Conservation (phyloP, 371 early-diverging fungal genomes). For the Thermomucor indicae-seudaticae region DNA sequence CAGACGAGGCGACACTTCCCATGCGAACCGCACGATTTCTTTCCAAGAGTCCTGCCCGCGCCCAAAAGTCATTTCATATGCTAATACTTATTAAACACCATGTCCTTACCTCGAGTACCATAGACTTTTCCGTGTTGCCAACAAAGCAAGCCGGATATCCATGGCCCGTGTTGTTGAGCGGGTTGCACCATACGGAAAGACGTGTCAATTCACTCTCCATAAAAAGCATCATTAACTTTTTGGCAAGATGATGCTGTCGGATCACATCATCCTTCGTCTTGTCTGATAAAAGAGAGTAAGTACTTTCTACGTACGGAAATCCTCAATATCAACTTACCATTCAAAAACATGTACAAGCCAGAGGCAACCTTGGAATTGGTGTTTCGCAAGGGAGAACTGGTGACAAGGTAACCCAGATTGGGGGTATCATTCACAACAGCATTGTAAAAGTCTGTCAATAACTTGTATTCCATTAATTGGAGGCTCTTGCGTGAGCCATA, state of each 20-base stretch:
- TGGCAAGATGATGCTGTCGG: slow-evolving; percentile 20
- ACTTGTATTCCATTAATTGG: slow-evolving; percentile 60
- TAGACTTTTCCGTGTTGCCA: slow-evolving; percentile 41
- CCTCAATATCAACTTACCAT: slow-evolving; percentile 12
- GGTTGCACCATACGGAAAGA: slow-evolving; percentile 79
- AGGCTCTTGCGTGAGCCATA: slow-evolving; percentile 67
- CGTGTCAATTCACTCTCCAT: slow-evolving; percentile 86
- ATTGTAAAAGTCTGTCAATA: slow-evolving; percentile 65
- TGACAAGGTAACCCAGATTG: slow-evolving; percentile 45
- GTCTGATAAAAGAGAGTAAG: slow-evolving; percentile 13
- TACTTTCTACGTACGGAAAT: background rate
- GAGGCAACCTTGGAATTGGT: slow-evolving; percentile 33
- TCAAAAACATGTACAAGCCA: slow-evolving; percentile 43
- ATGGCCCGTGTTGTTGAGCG: slow-evolving; percentile 51
- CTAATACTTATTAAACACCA: background rate
- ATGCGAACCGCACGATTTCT: slow-evolving; percentile 72
- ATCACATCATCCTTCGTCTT: slow-evolving; percentile 39
- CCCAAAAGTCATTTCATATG: background rate
- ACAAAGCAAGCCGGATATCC: slow-evolving; percentile 34
- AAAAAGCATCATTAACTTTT: slow-evolving; percentile 68
- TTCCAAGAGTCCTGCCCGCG: slow-evolving; percentile 62
- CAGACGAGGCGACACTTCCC: slow-evolving; percentile 74
- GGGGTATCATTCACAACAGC: slow-evolving; percentile 65
- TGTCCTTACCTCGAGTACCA: slow-evolving; percentile 41
- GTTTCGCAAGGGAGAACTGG: slow-evolving; percentile 40